A percentile compares a stretch with the other conserved stretches of the same genome.
These are phyloP conservation scores for Xerocomellus amylosporus DNA, from an alignment of 768 basidiomycete genomes.

Conservation along the genomic window DNA sequence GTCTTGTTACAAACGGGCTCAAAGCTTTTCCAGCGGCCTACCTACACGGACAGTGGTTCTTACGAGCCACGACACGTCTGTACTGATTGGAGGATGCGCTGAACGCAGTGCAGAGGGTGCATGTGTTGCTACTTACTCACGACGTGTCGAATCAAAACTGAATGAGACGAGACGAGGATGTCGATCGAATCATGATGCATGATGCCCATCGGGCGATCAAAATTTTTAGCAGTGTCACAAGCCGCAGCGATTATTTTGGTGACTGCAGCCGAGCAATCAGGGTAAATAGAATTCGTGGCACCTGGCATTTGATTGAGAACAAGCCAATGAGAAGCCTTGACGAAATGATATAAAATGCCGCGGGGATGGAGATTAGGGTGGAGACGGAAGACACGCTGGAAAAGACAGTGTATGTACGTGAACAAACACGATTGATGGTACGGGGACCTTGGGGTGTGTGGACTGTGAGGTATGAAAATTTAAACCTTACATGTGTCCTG, in stretches of 20 bases:
- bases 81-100: slow-evolving; percentile 3
- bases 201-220: slow-evolving; percentile 15
- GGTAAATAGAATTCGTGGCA: slow-evolving; percentile 9
- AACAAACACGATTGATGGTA: slow-evolving; percentile 31
- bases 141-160: slow-evolving; percentile 23
- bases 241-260: slow-evolving; percentile 16
- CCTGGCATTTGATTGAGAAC: slow-evolving; percentile 15
- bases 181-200: slow-evolving; percentile 26
- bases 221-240: slow-evolving; percentile 24
- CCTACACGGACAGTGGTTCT: slow-evolving; percentile 8
- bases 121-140: slow-evolving; percentile 25
- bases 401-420: slow-evolving; percentile 34
- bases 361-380: slow-evolving; percentile 34
- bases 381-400: slow-evolving; percentile 31
- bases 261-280: slow-evolving; percentile 5
- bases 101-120: slow-evolving; percentile 10
- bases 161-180: slow-evolving; percentile 12
- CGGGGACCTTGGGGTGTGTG: slow-evolving; percentile 35
- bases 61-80: slow-evolving; percentile 3
- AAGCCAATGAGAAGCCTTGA: slow-evolving; percentile 11
- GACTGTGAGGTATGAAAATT: slow-evolving; percentile 33
- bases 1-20: neutral
- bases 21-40: slow-evolving; percentile 9
- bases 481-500: slow-evolving; percentile 31
- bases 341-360: slow-evolving; percentile 26